A percentile compares a stretch with the other conserved stretches of the same genome.
These are phyloP conservation scores for Corymbia calophylla DNA, from an alignment of 441 rosid genomes.

Conservation along the genomic window DNA sequence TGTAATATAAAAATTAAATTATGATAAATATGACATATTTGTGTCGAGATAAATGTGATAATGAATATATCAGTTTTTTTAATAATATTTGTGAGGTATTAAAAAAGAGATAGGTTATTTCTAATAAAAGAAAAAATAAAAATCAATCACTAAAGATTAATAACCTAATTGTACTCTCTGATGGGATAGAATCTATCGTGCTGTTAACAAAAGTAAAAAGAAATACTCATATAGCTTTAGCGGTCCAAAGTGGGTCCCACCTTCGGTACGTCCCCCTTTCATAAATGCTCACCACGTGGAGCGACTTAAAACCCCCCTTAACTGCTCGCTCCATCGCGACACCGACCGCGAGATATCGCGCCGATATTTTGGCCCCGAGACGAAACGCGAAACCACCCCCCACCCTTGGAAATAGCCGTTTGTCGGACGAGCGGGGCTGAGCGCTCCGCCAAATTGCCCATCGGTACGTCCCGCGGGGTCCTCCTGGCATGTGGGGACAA, in stretches of 20 bases:
- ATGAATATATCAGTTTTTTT: accelerated
- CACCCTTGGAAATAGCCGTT: conserved; percentile 6
- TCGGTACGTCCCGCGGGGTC: background rate
- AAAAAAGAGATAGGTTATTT: accelerated
- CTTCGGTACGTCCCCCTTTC: background rate
- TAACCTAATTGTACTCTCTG: background rate
- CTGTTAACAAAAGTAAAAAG: background rate
- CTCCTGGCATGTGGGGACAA: background rate
- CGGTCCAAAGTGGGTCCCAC: background rate
- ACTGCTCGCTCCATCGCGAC: background rate
- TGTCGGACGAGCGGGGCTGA: background rate
- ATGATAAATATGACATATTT: accelerated
- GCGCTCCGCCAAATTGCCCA: background rate
- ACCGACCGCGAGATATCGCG: background rate
- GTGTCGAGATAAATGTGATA: accelerated
- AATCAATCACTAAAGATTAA: background rate
- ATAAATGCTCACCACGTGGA: background rate
- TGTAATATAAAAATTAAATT: background rate
- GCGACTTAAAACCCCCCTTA: background rate
- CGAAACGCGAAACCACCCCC: background rate
- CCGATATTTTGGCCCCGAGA: background rate
- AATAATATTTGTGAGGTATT: no score
- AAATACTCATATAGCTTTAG: background rate
- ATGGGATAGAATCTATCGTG: background rate
- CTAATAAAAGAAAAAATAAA: background rate